phyloP scores from a whole-genome alignment of 345 rosid species.

The Kernera saxatilis region DNA sequence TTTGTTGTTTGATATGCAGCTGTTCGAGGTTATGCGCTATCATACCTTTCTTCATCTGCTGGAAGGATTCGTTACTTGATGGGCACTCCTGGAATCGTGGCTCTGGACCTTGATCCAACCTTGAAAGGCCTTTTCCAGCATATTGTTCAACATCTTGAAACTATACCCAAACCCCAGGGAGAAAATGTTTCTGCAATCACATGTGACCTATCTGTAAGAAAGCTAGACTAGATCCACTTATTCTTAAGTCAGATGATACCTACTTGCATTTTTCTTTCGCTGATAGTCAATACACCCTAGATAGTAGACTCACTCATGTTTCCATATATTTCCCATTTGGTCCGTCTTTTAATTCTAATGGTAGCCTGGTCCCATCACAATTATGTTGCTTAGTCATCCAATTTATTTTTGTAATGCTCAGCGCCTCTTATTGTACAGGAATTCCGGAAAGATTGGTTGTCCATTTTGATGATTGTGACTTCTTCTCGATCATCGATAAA shows the following conservation, averaged over 20 bases:
- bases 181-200: conserved; percentile 81
- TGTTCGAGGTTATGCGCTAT: conserved; percentile 92
- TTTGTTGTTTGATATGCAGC: conserved; percentile 57
- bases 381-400: neutral
- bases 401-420: conserved; percentile 5
- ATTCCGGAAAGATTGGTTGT: conserved; percentile 94
- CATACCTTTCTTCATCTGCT: conserved; percentile 98
- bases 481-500: conserved; percentile 92
- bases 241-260: neutral
- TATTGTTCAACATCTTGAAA: conserved; percentile 85
- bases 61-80: conserved; percentile 90
- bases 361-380: neutral
- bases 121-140: conserved; percentile 84
- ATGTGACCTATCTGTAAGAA: conserved; percentile 89
- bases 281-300: neutral
- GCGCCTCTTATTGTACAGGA: conserved; percentile 52
- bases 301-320: conserved; percentile 4
- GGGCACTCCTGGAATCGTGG: conserved; percentile 97
- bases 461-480: conserved; percentile 92
- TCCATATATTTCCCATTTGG: neutral
- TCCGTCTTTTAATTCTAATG: neutral
- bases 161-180: conserved; percentile 83
- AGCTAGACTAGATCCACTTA: neutral
- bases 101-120: conserved; percentile 86
- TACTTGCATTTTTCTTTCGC: neutral